Evolutionary conservation across 169 alveolate genomes (phyloP), one percentile per base, ranked within the genome.

Genomic region (Plasmodium fragile): DNA sequence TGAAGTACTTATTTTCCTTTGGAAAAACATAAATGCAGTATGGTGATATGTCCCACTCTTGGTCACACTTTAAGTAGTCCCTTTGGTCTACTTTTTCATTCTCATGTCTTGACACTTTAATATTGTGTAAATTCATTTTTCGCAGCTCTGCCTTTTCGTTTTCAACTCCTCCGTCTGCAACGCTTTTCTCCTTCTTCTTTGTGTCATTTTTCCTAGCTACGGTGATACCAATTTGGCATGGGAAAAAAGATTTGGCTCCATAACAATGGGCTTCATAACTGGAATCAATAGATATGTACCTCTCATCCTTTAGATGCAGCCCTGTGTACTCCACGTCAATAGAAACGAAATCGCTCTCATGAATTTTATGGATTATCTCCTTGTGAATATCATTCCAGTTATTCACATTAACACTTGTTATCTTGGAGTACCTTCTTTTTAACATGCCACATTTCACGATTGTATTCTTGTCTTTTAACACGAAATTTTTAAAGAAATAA

Each of bases 221-320:
- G 43, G 98, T 96, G 70, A 97, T 92, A 11, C 98, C 98, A 13
- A 97, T 92, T 94, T 97, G 98, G 25, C 98, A 96, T 11, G 98
- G 98, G 73, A 97, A 70, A 84, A 97, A 97, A 83, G 92, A 87
- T 49, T 92, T 96, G 18, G 98, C 98, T 22, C 98, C 98, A 69
- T 84, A 90, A 71, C 96, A 93, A 93, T 97, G 98, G 11, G 98
- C 98, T 78, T 96, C 98, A 92, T 97, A 97, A 89, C 98, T 96
- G 70, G 96, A 89, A 53, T 96, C 98, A 43, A 97, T 92, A 36
- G 98, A 98, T 32, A 97, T 72, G 49, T 93, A 97, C 72, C 98
- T 92, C 77, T 97, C 98, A 92, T 96, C 97, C 79, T 93, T 92
- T 39, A 93, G 69, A 83, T 96, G 98, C 8, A 97, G 83, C 32